These are phyloP conservation scores for Basipetospora chlamydospora DNA, from an alignment of 2,329 filamentous ascomycete species.

Conservation along the genomic window DNA sequence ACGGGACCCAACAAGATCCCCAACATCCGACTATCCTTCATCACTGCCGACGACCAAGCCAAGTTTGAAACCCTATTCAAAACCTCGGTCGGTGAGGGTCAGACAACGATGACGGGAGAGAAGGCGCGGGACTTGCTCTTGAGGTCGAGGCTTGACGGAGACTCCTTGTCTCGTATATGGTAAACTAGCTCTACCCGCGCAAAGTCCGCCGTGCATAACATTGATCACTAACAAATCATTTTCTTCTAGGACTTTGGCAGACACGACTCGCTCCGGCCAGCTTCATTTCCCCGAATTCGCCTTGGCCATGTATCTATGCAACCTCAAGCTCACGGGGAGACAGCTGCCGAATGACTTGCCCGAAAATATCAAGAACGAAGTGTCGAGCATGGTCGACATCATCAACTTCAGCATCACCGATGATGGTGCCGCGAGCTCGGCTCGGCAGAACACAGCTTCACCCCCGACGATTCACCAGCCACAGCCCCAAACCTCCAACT, in stretches of 20 bases:
- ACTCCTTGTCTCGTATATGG: slow-evolving; percentile 88
- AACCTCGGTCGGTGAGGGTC: slow-evolving; percentile 72
- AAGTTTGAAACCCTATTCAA: slow-evolving; percentile 98
- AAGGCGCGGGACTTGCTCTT: slow-evolving; percentile 82
- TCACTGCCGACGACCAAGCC: slow-evolving; percentile 84
- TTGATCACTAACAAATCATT: slow-evolving; percentile 6
- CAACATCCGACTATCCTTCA: slow-evolving; percentile 87
- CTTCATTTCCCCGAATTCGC: slow-evolving; percentile 96
- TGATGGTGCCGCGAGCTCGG: slow-evolving; percentile 39
- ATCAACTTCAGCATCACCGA: slow-evolving; percentile 90
- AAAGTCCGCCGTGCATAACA: no score
- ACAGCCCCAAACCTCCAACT: slow-evolving; percentile 60
- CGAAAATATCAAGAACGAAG: slow-evolving; percentile 84
- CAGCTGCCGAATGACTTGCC: slow-evolving; percentile 60
- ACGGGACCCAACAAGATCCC: slow-evolving; percentile 65
- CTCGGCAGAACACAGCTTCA: slow-evolving; percentile 31
- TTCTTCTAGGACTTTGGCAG: slow-evolving; percentile 60
- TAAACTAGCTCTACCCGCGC: no score
- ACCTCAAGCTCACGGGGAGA: slow-evolving; percentile 80
- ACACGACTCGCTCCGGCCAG: slow-evolving; percentile 92
- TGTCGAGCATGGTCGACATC: slow-evolving; percentile 98
- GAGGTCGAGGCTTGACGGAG: slow-evolving; percentile 75
- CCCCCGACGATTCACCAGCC: slow-evolving; percentile 50
- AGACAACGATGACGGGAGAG: slow-evolving; percentile 80
- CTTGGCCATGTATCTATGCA: slow-evolving; percentile 96